Evolutionary conservation across 148 eudicot species (phyloP), one percentile per base, ranked within the genome.

Genomic region (Salicornia ramosissima): DNA sequence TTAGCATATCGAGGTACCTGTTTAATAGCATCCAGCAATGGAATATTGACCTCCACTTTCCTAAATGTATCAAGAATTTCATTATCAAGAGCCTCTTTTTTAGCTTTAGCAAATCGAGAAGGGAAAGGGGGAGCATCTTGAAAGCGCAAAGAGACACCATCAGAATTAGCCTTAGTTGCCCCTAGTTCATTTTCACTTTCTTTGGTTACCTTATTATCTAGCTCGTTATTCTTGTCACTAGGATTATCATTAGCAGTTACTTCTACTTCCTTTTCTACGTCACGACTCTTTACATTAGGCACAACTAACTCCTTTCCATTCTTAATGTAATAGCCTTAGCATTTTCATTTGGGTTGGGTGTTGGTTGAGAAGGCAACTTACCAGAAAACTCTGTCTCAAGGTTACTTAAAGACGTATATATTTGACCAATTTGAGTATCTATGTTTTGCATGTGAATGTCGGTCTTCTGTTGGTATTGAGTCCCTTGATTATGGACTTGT

Each of bases 401-500:
- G 12, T 68, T 52, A 15, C 71, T 68, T 12, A 53, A 6, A 52
- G 71, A 33, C 14, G 71, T 68, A 8, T 60, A 68, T 36, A 69
- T 55, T 55, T 69, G 64, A 25, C 72, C 18, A 1, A 55, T 54
- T 55, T 69, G 63, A n/a, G 63, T 39, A 3, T 69, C 64, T 7
- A 69, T 34, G n/a, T 69, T 21, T 10, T 24, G 72, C 24, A 69
- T 25, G 33, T 69, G 63, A 36, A 34, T 46, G 6, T 69, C 63
- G 1, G 63, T 55, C 24, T 69, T 69, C 7, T 69, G 40, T 42
- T 69, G 71, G 45, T 68, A 36, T 10, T 52, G 30, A 13, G 16
- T 26, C 33, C 60, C 46, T 18, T 52, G 61, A 7, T 26, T 31
- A 15, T 68, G 71, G 2, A 53, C 60, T 22, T 68, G 47, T 0